Evolutionary conservation across 1,139 yeast species (phyloP).

Genomic region (Nakaseomyces glabratus): DNA sequence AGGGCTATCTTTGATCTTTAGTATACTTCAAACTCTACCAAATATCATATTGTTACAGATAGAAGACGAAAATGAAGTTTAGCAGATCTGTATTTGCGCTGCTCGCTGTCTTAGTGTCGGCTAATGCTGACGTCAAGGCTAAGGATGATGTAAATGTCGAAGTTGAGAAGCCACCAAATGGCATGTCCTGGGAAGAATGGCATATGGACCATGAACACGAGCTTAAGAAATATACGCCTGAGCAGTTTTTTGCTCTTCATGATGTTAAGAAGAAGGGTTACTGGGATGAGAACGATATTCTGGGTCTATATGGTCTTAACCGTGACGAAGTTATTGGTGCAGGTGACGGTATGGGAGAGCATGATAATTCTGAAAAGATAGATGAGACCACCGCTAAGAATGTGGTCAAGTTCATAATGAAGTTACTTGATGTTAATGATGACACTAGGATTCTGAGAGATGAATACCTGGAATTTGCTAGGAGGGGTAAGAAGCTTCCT

Average conservation of each 20-base stretch:
- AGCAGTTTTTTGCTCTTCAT: slow-evolving; percentile 73
- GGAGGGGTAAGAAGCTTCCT: slow-evolving; percentile 66
- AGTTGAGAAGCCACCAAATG: slow-evolving; percentile 39
- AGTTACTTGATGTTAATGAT: slow-evolving; percentile 53
- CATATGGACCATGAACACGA: slow-evolving; percentile 90
- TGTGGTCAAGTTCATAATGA: slow-evolving; percentile 49
- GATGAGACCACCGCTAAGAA: slow-evolving; percentile 48
- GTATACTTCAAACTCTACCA: too few relatives aligned
- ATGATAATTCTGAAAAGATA: slow-evolving; percentile 51
- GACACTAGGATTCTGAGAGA: slow-evolving; percentile 57
- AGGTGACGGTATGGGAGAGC: slow-evolving; percentile 85
- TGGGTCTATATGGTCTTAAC: slow-evolving; percentile 70
- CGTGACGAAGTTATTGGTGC: slow-evolving; percentile 71
- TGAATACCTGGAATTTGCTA: slow-evolving; percentile 63
- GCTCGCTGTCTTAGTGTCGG: too few relatives aligned
- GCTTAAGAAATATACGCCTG: slow-evolving; percentile 62
- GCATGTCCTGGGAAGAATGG: slow-evolving; percentile 64
- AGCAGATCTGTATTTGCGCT: too few relatives aligned
- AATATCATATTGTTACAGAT: too few relatives aligned
- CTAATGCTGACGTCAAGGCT: too few relatives aligned
- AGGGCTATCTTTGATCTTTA: too few relatives aligned
- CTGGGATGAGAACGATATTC: slow-evolving; percentile 56
- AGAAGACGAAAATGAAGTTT: too few relatives aligned
- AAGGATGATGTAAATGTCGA: slow-evolving; percentile 22
- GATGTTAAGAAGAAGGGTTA: slow-evolving; percentile 49